Conservation (phyloP, 257 asterid genomes). For the Solanum tacnaense region DNA sequence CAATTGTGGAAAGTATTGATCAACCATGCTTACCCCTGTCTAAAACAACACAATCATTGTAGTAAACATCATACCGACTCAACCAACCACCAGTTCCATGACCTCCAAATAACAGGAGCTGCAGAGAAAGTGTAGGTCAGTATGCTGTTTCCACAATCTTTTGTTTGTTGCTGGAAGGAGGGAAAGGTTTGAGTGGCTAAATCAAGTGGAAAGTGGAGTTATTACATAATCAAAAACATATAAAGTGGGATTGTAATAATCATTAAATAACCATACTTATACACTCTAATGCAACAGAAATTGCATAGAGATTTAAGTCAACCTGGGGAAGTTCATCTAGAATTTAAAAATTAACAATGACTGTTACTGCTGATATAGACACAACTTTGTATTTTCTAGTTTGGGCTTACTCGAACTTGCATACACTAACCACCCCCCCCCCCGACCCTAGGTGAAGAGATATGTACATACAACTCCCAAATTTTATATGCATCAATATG, state of each 20-base stretch:
- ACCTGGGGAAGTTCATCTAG: background rate
- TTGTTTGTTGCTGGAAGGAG: background rate
- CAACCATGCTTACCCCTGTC: conserved; percentile 68
- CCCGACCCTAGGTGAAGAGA: no score
- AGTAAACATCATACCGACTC: conserved; percentile 92
- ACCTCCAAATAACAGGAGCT: conserved; percentile 97
- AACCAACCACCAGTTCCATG: conserved; percentile 99
- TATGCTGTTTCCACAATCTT: background rate
- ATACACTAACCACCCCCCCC: no score
- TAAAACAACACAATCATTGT: conserved; percentile 80
- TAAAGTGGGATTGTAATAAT: background rate
- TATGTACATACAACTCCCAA: background rate
- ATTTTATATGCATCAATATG: background rate
- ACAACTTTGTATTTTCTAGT: background rate
- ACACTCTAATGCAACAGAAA: background rate
- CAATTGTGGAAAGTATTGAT: background rate
- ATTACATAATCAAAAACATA: background rate
- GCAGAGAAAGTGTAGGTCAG: conserved; percentile 17
- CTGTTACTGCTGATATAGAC: background rate
- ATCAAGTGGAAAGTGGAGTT: background rate
- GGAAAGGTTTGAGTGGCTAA: background rate
- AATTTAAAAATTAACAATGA: background rate
- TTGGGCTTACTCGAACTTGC: background rate
- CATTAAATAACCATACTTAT: background rate
- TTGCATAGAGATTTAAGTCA: background rate